Base-by-base conservation (phyloP, 441 rosid species). In the Sinapis alba region DNA sequence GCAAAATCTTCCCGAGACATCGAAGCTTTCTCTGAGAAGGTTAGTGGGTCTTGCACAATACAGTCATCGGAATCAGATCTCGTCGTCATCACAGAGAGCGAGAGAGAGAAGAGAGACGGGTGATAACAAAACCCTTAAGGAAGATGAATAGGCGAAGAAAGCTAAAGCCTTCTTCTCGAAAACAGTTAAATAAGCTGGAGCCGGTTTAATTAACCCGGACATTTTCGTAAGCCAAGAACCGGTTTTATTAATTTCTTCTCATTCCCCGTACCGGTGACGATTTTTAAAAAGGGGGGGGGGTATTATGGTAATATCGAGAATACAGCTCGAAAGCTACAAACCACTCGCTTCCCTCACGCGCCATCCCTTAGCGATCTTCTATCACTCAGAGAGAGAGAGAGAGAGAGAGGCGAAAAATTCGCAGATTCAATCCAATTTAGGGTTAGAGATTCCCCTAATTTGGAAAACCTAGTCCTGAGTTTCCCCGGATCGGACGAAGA, bases 291-390 rank as follows among this genome's bases (percentile, higher is more conserved):
- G 34, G 0, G 21, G 1, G 9, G 23, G 30, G 70, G 70, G 66
- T 73, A 68, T 9, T 15, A 61, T 30, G 34, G 74, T 78, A 78
- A 53, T 61, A 26, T 21, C 0, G 0, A 13, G 8, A 1, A 66
- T 9, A 38, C 62, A 68, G 23, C 81, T 69, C 66, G 68, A 56
- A 56, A 63, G 65, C 36, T 73, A 73, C 63, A 64, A 58, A 68
- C 75, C 78, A 78, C 77, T 78, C 81, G 74, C 81, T 56, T 59
- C 57, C 36, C 43, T 51, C 81, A 80, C 83, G 85, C 85, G 85
- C 85, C 69, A 66, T 51, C 65, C 19, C 78, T 76, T 74, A 62
- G 69, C 66, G 62, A 74, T 72, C 77, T 53, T 63, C 71, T 70
- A 50, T 62, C 78, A 51, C 73, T 72, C 75, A 50, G 74, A 26